Base-by-base conservation (phyloP, 2,329 filamentous ascomycete species). In the Penicillium sp. region DNA sequence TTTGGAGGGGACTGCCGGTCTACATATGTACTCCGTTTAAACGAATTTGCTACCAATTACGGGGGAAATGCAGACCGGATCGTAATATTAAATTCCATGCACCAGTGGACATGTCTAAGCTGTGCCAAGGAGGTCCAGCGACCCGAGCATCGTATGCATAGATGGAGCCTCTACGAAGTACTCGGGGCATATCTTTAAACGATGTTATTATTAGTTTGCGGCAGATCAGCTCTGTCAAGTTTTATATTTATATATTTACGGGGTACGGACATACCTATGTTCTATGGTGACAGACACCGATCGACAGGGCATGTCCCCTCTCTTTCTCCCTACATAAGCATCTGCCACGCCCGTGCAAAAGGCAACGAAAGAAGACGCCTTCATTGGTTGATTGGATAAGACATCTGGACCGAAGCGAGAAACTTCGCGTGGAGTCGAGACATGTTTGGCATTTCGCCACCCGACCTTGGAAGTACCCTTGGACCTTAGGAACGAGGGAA, bases 231-330 rank as follows among this genome's bases (percentile, higher is more conserved):
- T 55, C 46, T 51, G 18, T 55, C 39, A 55, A 44, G 6, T 18
- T 44, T 13, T 22, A 24, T 48, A 29, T 29, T 10, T 29, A 10
- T 29, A 29, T 29, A 47, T 22, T 24, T 26, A 43, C 14, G 14
- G 39, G 24, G 14, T 26, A 24, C n/a, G n/a, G 35, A 20, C 3
- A 14, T 6, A 32, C 24, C 24, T 26, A 26, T 26, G 24, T 26
- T 26, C n/a, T 32, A 50, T 18, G 18, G 14, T 34, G 14, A 26
- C 29, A 24, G 32, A 43, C 43, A 57, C 46, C 46, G 53, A 61
- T 61, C 57, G 59, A 52, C 59, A 57, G 59, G 59, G 56, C 53
- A 50, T 58, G 39, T 11, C 35, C 13, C n/a, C 9, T 37, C 18
- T 22, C 24, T 32, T 31, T 31, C 29, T 1, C 29, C 9, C 31